Evolutionary conservation across 2,329 filamentous ascomycete genomes (phyloP).

Genomic region (Trichophyton verrucosum): DNA sequence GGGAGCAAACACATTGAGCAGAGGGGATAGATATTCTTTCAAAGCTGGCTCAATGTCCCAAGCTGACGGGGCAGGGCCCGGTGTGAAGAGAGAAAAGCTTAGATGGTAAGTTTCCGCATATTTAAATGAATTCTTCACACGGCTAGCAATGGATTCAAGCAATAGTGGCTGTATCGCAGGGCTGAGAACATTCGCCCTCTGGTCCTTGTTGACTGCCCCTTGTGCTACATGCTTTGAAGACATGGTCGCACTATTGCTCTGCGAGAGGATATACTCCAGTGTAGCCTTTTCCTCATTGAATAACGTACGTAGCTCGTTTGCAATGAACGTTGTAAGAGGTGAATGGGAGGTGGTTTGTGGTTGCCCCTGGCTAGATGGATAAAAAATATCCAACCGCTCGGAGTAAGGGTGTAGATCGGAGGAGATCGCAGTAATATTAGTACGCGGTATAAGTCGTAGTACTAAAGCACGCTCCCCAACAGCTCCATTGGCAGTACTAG

Average conservation of each 20-base stretch:
- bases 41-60: constrained; percentile 86
- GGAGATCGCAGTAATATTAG: constrained; percentile 38
- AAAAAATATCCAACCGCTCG: constrained; percentile 63
- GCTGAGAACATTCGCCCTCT: constrained; percentile 22
- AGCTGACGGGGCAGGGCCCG: constrained; percentile 60
- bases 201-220: constrained; percentile 20
- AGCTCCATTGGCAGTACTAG: constrained; percentile 5
- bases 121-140: constrained; percentile 73
- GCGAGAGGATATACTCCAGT: constrained; percentile 60
- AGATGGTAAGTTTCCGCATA: constrained; percentile 91
- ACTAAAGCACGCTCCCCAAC: constrained; percentile 45
- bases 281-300: constrained; percentile 84
- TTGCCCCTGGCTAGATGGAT: constrained; percentile 56
- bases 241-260: constrained; percentile 28
- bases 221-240: constrained; percentile 33
- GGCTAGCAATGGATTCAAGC: constrained; percentile 48
- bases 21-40: constrained; percentile 64
- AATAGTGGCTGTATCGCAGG: constrained; percentile 34
- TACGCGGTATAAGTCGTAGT: constrained; percentile 52
- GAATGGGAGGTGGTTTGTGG: constrained; percentile 58
- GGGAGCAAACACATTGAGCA: constrained; percentile 63
- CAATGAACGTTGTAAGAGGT: constrained; percentile 62
- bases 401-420: constrained; percentile 57
- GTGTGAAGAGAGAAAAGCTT: constrained; percentile 88
- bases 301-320: constrained; percentile 60